Base-by-base conservation (phyloP, 2,329 filamentous ascomycete species). In the Hypoxylon sp. region DNA sequence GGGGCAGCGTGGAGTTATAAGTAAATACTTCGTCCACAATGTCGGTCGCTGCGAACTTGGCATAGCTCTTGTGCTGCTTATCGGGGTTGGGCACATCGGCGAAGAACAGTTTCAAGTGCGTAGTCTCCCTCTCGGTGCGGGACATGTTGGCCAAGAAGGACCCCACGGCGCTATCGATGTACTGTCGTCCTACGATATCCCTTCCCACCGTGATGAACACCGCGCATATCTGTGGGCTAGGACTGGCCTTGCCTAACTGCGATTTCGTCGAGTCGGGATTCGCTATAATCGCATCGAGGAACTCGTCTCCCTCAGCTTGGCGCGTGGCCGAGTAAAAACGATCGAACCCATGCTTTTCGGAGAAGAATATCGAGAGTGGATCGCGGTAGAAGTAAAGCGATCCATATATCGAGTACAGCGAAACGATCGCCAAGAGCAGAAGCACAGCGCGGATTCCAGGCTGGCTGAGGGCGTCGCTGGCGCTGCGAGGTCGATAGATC, bases 321-420 rank as follows among this genome's bases (percentile, higher is more conserved):
- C 76, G 74, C 63, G 71, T 74, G 17, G 68, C 62, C 35, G 76
- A 77, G 66, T 78, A 78, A 68, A 77, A 74, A 19, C 60, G 74
- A 29, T 77, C 74, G 66, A 74, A 77, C 60, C 76, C 76, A 74
- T 77, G 76, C 14, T 72, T 33, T 50, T 75, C 73, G 31, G 76
- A 78, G 70, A 77, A 78, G 67, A 78, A 78, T 17, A 78, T 74
- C 46, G 76, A 78, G 5, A 78, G 69, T 2, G 76, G 76, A 47
- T 78, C 76, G 69, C 76, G 76, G 62, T 78, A 78, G 68, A 78
- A 78, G 65, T 73, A 69, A 50, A 73, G 55, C 19, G 70, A 74
- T n/a, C 76, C 76, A 63, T 77, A 78, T 46, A 74, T 62, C n/a
- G 66, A 62, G 63, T 78, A 78, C 53, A 76, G 57, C 35, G 53